Base-by-base conservation (phyloP, 176 grass and related monocot species). In the Neostapfia colusana region DNA sequence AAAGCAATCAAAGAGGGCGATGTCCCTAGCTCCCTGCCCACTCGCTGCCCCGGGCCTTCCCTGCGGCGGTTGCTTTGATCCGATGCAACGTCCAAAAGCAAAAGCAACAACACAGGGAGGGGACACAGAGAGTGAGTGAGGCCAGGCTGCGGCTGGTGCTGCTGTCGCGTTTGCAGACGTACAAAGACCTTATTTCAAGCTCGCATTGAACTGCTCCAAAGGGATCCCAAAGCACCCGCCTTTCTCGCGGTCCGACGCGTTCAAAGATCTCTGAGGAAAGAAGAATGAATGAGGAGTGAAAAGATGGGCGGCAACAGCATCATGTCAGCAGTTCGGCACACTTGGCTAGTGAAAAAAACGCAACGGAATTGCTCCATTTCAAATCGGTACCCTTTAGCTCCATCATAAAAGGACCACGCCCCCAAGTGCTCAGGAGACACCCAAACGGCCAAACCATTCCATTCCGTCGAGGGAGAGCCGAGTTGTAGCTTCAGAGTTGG, bases 171-270 rank as follows among this genome's bases (percentile, higher is more conserved):
- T 65, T 40, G 58, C 67, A 65, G 65, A 70, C 31, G 17, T 24
- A 21, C 69, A 36, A 35, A 79, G 63, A 69, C 63, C 80, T 21
- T 74, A 24, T 59, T 65, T 79, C 51, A 78, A 65, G 63, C 75
- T 48, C 81, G 76, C 81, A 76, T 76, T 75, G 86, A 84, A 80
- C 82, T 81, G 68, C 59, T 75, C 82, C 81, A 85, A 82, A 88
- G 82, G 78, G 66, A 83, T 64, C 82, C 85, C 76, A 69, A 85
- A 88, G 82, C 92, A 28, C 77, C 74, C n/a, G 35, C 76, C 93
- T 97, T 97, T 97, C 93, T 93, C 93, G 82, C 53, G 45, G 59
- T n/a, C 90, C 93, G 82, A 93, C 77, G 90, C 93, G 79, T 90
- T 90, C 88, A 97, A 97, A 97, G 79, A 86, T 89, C 78, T 87